phyloP scores from a whole-genome alignment of 192 early-diverging fungal genomes.

The Podila clonocystis region DNA sequence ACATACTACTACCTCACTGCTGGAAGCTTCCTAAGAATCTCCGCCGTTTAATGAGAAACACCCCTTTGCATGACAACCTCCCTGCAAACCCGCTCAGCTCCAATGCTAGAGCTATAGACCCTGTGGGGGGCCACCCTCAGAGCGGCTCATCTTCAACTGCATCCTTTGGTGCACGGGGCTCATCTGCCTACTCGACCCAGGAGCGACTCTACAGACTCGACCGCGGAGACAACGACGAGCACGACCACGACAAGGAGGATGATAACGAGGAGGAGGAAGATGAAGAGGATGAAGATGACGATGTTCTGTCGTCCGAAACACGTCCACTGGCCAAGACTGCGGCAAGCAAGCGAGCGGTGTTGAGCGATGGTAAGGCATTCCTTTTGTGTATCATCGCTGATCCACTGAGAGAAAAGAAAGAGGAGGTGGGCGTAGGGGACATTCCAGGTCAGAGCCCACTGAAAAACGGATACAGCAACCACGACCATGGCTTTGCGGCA shows the following conservation, averaged over 20 bases:
- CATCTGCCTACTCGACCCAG: background rate
- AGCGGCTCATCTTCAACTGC: constrained; percentile 8
- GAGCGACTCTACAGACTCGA: background rate
- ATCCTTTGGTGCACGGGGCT: background rate
- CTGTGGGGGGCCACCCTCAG: constrained; percentile 6
- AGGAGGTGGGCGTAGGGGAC: background rate
- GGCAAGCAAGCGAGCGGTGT: background rate
- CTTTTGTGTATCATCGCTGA: background rate
- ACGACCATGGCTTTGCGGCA: too few relatives aligned
- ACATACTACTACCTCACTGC: background rate
- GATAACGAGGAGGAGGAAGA: constrained; percentile 16
- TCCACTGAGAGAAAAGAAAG: background rate
- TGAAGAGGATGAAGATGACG: constrained; percentile 12
- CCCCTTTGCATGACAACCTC: constrained; percentile 39
- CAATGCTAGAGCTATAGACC: constrained; percentile 38
- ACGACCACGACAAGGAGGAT: constrained; percentile 8
- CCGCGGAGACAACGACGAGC: constrained; percentile 1
- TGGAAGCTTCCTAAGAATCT: background rate
- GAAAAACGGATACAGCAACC: too few relatives aligned
- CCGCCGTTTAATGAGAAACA: constrained; percentile 47
- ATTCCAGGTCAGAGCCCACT: too few relatives aligned
- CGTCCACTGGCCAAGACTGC: constrained; percentile 13
- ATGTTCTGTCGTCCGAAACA: background rate
- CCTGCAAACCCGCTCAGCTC: constrained; percentile 15
- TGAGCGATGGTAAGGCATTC: background rate